Evolutionary conservation across 1,284 basidiomycete genomes (phyloP).

Genomic region (Afroboletus lepidellus): DNA sequence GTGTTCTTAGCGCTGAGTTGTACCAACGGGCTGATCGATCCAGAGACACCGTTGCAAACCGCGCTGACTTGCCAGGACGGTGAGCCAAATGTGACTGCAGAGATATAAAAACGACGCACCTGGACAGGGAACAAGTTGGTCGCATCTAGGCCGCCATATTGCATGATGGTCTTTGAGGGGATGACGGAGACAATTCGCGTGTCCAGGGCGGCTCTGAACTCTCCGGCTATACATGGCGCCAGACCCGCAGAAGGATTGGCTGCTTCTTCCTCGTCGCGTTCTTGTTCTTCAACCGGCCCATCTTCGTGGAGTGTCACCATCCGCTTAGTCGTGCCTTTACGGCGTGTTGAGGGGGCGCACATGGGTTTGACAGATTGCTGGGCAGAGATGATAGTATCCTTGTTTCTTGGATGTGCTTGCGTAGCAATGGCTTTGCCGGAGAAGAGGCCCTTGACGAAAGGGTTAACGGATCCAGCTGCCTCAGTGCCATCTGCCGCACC

Average conservation of each 20-base stretch:
- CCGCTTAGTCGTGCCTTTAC: conserved; percentile 70
- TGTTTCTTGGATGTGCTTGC: conserved; percentile 86
- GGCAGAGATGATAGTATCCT: conserved; percentile 92
- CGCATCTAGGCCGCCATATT: conserved; percentile 81
- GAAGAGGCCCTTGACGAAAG: conserved; percentile 91
- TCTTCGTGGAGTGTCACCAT: conserved; percentile 61
- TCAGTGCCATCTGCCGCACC: conserved; percentile 49
- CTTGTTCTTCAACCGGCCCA: conserved; percentile 46
- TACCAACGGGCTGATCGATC: conserved; percentile 83
- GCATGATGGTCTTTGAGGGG: conserved; percentile 68
- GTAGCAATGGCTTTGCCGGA: conserved; percentile 86
- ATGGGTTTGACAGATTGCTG: conserved; percentile 93
- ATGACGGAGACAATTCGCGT: conserved; percentile 77
- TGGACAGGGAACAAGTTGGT: conserved; percentile 93
- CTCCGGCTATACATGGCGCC: conserved; percentile 80
- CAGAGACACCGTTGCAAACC: conserved; percentile 85
- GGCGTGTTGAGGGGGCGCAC: conserved; percentile 84
- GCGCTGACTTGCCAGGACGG: conserved; percentile 70
- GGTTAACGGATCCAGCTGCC: conserved; percentile 76
- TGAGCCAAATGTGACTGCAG: conserved; percentile 4
- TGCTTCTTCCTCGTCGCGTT: conserved; percentile 52
- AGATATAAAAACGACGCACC: conserved; percentile 40
- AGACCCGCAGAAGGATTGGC: conserved; percentile 32
- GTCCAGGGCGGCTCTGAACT: conserved; percentile 82
- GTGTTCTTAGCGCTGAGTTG: conserved; percentile 78